A percentile compares a stretch with the other conserved stretches of the same genome.
These are phyloP conservation scores for Moesziomyces sp. DNA, from an alignment of 1,284 basidiomycete species.

Conservation along the genomic window DNA sequence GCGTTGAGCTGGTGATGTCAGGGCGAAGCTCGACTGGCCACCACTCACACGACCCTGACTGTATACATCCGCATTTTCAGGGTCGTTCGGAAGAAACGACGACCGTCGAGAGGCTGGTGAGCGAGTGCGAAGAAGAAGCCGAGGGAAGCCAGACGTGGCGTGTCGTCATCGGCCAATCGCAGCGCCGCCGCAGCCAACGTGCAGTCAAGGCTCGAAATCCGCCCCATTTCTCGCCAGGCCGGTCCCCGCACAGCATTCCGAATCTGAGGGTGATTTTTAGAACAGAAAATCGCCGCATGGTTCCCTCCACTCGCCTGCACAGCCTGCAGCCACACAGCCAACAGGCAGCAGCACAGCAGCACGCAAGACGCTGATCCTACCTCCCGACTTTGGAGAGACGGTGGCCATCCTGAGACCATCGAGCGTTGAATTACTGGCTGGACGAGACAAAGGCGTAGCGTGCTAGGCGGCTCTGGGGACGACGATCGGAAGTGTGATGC, in stretches of 20 bases:
- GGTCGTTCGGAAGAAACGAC: no score
- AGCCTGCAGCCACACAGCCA: not conserved
- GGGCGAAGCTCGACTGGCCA: no score
- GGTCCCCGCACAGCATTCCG: not conserved
- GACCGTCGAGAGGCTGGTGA: not conserved
- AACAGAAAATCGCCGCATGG: not conserved
- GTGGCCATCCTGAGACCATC: no score
- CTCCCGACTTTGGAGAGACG: no score
- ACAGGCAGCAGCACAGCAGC: no score
- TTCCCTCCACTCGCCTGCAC: not conserved
- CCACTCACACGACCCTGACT: not conserved
- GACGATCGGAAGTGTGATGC: not conserved
- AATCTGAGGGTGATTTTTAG: not conserved
- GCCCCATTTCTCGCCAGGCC: not conserved
- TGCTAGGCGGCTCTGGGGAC: not conserved
- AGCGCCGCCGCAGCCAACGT: slow-evolving; percentile 3
- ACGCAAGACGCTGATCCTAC: no score
- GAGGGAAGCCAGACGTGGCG: not conserved
- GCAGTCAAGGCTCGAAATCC: not conserved
- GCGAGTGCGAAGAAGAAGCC: not conserved
- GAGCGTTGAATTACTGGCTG: not conserved
- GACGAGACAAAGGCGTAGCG: not conserved
- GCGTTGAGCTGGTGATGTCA: no score
- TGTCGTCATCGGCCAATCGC: slow-evolving; percentile 29
- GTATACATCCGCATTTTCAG: no score